These are phyloP conservation scores for Vitis riparia DNA, from an alignment of 164 flowering plant genomes.

Conservation along the genomic window DNA sequence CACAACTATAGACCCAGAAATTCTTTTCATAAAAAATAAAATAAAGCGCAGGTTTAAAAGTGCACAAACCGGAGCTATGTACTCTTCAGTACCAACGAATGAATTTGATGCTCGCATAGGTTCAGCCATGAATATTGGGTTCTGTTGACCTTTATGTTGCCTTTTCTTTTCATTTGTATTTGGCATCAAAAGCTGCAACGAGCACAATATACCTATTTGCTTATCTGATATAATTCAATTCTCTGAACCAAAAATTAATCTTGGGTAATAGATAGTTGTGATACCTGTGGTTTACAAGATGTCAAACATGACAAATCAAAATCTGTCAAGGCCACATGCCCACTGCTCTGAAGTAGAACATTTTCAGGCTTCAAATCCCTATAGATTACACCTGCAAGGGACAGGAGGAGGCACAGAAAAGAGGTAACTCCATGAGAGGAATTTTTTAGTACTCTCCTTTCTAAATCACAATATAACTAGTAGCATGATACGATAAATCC, in stretches of 20 bases:
- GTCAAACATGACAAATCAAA: conserved; percentile 97
- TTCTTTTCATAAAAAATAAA: not conserved
- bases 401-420: not conserved
- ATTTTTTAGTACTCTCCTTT: no score
- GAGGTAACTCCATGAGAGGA: no score
- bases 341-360: conserved; percentile 72
- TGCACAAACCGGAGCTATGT: conserved; percentile 88
- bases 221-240: not conserved
- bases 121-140: conserved; percentile 92
- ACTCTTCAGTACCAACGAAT: conserved; percentile 98
- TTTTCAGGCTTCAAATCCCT: conserved; percentile 98
- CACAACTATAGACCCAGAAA: not conserved
- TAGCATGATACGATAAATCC: no score
- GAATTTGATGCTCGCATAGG: conserved; percentile 98
- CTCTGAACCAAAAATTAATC: not conserved
- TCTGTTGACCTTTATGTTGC: conserved; percentile 48
- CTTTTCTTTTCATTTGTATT: conserved; percentile 61
- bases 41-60: not conserved
- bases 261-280: not conserved
- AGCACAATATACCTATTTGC: conserved; percentile 1
- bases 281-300: conserved; percentile 95
- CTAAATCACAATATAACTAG: no score
- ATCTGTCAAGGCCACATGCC: conserved; percentile 88
- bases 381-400: conserved; percentile 80
- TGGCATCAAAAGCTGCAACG: conserved; percentile 74